Evolutionary conservation across 2,329 filamentous ascomycete species (phyloP).

Genomic region (Pestalotiopsis sp.): DNA sequence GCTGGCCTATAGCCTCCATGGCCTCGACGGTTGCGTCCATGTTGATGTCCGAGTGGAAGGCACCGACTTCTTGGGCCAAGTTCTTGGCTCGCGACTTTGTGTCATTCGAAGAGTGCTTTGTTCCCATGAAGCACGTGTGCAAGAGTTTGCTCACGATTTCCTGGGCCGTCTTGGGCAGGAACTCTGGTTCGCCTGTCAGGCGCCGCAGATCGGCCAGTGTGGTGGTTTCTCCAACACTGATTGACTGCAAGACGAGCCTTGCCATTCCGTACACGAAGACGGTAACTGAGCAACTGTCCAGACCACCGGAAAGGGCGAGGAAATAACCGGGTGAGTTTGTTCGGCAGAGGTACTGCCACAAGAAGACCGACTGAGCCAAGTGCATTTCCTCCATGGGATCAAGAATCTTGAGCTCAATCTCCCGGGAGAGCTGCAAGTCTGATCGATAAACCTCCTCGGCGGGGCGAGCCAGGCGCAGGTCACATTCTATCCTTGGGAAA

Average conservation of each 20-base stretch:
- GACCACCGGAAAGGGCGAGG: background rate
- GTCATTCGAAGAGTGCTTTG: background rate
- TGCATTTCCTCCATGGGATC: constrained; percentile 4
- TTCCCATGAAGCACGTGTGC: constrained; percentile 2
- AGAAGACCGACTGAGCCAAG: background rate
- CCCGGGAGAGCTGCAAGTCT: background rate
- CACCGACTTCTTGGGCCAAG: background rate
- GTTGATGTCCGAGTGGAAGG: background rate
- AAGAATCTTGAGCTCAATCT: constrained; percentile 2
- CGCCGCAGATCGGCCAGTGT: background rate
- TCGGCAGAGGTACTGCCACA: background rate
- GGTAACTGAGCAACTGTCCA: background rate
- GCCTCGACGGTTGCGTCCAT: background rate
- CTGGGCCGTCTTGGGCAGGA: background rate
- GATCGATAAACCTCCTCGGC: background rate
- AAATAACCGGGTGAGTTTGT: background rate
- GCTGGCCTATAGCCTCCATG: background rate
- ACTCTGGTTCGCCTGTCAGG: background rate
- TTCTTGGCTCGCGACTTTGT: background rate
- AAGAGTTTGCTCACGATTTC: background rate
- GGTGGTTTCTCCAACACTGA: background rate
- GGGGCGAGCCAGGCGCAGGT: background rate
- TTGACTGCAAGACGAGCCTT: background rate
- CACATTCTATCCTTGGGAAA: background rate
- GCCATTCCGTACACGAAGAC: background rate